A percentile compares a stretch with the other conserved stretches of the same genome.
phyloP scores from a whole-genome alignment of 352 stramenopile genomes.

The Plasmopara muralis region DNA sequence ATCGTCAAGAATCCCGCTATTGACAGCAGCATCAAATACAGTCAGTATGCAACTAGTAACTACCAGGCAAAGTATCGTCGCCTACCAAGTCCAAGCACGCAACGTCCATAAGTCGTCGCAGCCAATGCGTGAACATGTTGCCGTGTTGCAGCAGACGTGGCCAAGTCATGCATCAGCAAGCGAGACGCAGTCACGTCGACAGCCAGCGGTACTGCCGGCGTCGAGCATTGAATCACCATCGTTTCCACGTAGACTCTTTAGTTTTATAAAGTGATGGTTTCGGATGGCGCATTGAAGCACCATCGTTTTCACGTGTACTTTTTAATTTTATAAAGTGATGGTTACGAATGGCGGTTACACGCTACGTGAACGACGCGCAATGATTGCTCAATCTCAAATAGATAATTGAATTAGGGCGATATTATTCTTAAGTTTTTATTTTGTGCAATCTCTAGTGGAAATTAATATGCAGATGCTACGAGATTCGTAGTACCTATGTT shows the following conservation, averaged over 20 bases:
- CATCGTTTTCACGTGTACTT: conserved; percentile 15
- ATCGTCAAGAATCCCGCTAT: conserved; percentile 63
- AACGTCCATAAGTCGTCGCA: conserved; percentile 51
- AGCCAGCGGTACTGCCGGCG: conserved; percentile 17
- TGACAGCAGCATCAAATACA: conserved; percentile 1
- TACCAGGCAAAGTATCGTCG: not conserved
- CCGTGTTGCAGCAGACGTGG: conserved; percentile 7
- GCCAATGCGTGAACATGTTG: conserved; percentile 24
- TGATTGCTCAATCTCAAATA: conserved; percentile 16
- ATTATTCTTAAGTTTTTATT: too few relatives aligned
- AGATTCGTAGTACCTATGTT: conserved; percentile 62
- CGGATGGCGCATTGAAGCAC: conserved; percentile 82
- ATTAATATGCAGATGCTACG: too few relatives aligned
- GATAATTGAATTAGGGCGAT: too few relatives aligned
- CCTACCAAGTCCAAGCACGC: conserved; percentile 67
- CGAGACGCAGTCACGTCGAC: conserved; percentile 28
- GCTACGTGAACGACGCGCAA: conserved; percentile 19
- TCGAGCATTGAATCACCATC: conserved; percentile 25
- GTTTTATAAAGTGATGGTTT: conserved; percentile 27
- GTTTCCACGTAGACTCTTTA: conserved; percentile 12
- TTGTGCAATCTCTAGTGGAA: too few relatives aligned
- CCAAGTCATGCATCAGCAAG: conserved; percentile 21
- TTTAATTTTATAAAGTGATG: conserved; percentile 4
- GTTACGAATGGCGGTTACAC: conserved; percentile 10
- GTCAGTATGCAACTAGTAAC: conserved; percentile 1